phyloP scores from a whole-genome alignment of 352 stramenopile genomes.

The Globisporangium splendens region DNA sequence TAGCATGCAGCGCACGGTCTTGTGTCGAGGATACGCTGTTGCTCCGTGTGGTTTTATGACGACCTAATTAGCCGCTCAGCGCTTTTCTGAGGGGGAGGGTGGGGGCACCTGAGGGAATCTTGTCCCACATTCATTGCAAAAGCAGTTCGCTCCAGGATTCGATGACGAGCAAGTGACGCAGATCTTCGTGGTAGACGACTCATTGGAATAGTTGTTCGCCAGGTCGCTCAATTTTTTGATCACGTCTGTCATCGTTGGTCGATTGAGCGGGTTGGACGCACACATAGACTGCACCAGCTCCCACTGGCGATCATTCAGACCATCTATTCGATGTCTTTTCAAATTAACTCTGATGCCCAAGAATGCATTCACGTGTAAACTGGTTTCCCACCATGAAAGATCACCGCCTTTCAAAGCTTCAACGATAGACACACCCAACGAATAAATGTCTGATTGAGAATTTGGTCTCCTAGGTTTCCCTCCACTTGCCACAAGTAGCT shows the following conservation, averaged over 20 bases:
- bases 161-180: conserved; percentile 3
- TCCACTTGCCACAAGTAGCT: conserved; percentile 9
- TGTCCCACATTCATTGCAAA: conserved; percentile 12
- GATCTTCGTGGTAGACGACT: not conserved
- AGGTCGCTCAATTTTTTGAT: conserved; percentile 1
- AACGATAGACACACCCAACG: conserved; percentile 27
- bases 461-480: not conserved
- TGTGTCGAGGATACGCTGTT: too few relatives aligned
- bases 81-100: too few relatives aligned
- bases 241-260: not conserved
- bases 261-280: not conserved
- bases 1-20: too few relatives aligned
- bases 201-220: not conserved
- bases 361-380: conserved; percentile 7
- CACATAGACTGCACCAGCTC: conserved; percentile 18
- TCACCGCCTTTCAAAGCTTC: conserved; percentile 17
- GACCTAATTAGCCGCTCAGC: too few relatives aligned
- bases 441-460: conserved; percentile 23
- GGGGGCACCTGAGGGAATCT: too few relatives aligned
- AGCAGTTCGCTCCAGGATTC: conserved; percentile 9
- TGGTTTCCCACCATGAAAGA: conserved; percentile 14
- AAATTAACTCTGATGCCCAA: not conserved
- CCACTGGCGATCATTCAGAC: conserved; percentile 21
- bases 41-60: too few relatives aligned
- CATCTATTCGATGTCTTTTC: too few relatives aligned